Evolutionary conservation across 768 basidiomycete genomes (phyloP).

Genomic region (Phaeotremella fagi): DNA sequence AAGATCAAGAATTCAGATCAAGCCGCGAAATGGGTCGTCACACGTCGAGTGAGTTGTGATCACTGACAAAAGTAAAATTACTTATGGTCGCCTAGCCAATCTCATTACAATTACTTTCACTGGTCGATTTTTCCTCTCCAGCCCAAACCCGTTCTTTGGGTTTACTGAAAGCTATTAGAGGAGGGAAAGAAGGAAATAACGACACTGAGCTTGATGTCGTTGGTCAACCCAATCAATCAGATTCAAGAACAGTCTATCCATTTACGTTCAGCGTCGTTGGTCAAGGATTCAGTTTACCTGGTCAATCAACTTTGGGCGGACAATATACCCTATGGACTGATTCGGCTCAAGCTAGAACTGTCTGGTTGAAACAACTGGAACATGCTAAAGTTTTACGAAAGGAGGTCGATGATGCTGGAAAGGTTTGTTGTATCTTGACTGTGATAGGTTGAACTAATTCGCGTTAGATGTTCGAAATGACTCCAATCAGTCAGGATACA

Average conservation of each 20-base stretch:
- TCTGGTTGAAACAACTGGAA: slow-evolving; percentile 86
- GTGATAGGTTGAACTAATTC: not conserved
- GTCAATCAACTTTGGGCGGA: not conserved
- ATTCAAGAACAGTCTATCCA: slow-evolving; percentile 76
- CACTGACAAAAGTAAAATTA: slow-evolving; percentile 8
- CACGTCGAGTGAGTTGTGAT: slow-evolving; percentile 31
- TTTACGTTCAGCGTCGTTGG: slow-evolving; percentile 86
- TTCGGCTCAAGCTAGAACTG: slow-evolving; percentile 63
- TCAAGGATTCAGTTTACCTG: slow-evolving; percentile 67
- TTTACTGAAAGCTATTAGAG: slow-evolving; percentile 56
- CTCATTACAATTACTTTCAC: slow-evolving; percentile 80
- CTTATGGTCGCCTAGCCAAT: slow-evolving; percentile 61
- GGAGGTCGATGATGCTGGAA: slow-evolving; percentile 86
- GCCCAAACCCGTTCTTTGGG: slow-evolving; percentile 70
- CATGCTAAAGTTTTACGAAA: slow-evolving; percentile 80
- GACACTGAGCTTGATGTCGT: slow-evolving; percentile 44
- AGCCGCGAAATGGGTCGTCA: slow-evolving; percentile 25
- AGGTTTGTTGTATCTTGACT: slow-evolving; percentile 49
- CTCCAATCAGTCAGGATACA: slow-evolving; percentile 80
- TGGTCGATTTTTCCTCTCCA: slow-evolving; percentile 75
- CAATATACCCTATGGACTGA: slow-evolving; percentile 72
- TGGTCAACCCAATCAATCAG: slow-evolving; percentile 37
- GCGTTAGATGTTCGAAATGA: slow-evolving; percentile 72
- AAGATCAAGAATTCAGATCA: slow-evolving; percentile 20
- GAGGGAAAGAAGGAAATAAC: slow-evolving; percentile 51